Conservation (phyloP, 2,329 filamentous ascomycete genomes). For the Venturiaceae sp. region DNA sequence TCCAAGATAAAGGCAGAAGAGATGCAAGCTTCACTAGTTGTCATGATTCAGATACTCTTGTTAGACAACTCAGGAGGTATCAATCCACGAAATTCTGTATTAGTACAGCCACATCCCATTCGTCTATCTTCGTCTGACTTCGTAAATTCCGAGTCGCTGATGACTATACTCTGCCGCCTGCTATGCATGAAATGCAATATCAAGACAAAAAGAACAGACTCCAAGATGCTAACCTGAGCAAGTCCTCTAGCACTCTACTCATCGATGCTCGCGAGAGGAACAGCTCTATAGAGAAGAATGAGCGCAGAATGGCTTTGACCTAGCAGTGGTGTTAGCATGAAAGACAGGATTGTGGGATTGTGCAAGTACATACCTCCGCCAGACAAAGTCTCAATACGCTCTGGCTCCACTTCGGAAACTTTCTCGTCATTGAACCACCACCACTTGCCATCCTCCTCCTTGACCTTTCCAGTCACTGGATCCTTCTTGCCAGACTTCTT, state of each 20-base stretch:
- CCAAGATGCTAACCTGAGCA: background rate
- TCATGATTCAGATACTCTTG: background rate
- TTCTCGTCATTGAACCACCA: conserved; percentile 99
- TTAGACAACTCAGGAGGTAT: background rate
- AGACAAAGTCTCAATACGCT: conserved; percentile 83
- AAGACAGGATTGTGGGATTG: too few species aligned
- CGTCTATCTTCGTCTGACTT: background rate
- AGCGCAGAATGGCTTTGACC: conserved; percentile 72
- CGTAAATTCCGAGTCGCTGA: background rate
- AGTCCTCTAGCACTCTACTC: conserved; percentile 22
- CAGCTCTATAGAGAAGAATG: conserved; percentile 68
- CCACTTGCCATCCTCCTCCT: conserved; percentile 87
- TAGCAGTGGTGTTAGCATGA: conserved; percentile 17
- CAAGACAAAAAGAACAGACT: background rate
- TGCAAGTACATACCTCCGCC: conserved; percentile 59
- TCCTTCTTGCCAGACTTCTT: conserved; percentile 77
- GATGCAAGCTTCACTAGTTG: too few species aligned
- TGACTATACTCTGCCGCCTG: background rate
- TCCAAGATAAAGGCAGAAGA: too few species aligned
- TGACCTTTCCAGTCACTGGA: conserved; percentile 64
- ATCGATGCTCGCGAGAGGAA: conserved; percentile 54
- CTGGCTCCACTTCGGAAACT: conserved; percentile 80
- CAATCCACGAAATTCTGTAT: background rate
- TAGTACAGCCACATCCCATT: background rate
- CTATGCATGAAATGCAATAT: background rate